Conservation (phyloP, 1,284 basidiomycete genomes). For the Melampsora larici-populina region DNA sequence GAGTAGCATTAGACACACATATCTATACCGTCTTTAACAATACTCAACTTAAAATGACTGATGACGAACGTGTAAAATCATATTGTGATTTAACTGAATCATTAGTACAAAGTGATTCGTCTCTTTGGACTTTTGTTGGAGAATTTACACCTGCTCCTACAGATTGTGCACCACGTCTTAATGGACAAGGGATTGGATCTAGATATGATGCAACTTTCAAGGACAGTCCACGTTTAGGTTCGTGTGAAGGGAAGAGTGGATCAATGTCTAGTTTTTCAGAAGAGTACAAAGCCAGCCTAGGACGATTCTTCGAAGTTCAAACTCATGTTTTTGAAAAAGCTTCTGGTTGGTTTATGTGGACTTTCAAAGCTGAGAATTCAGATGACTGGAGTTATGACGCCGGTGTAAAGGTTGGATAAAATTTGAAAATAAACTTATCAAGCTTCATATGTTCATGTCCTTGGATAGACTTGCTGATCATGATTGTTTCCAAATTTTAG, state of each 20-base stretch:
- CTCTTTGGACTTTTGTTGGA: slow-evolving; percentile 25
- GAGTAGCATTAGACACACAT: slow-evolving; percentile 68
- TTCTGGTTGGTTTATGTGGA: slow-evolving; percentile 76
- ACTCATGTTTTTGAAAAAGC: slow-evolving; percentile 55
- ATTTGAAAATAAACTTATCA: background rate
- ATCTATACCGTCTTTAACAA: slow-evolving; percentile 13
- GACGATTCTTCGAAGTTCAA: slow-evolving; percentile 81
- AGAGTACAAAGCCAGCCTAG: slow-evolving; percentile 74
- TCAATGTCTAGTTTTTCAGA: slow-evolving; percentile 67
- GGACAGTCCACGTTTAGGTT: slow-evolving; percentile 60
- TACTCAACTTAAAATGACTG: slow-evolving; percentile 21
- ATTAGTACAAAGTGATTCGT: slow-evolving; percentile 11
- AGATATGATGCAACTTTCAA: slow-evolving; percentile 52
- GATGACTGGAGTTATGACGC: slow-evolving; percentile 53
- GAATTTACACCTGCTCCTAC: slow-evolving; percentile 39
- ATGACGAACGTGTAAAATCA: slow-evolving; percentile 6
- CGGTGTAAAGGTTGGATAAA: slow-evolving; percentile 46
- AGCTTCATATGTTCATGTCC: no score
- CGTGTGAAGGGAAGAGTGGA: slow-evolving; percentile 71
- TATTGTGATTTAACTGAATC: slow-evolving; percentile 15
- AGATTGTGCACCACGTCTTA: slow-evolving; percentile 25
- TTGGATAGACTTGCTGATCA: slow-evolving; percentile 59
- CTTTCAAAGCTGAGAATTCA: slow-evolving; percentile 65
- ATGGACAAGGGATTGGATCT: slow-evolving; percentile 49
- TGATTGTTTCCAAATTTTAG: slow-evolving; percentile 69